A percentile compares a stretch with the other conserved stretches of the same genome.
phyloP scores from a whole-genome alignment of 2,329 filamentous ascomycete species.

The Lachnellula cervina region DNA sequence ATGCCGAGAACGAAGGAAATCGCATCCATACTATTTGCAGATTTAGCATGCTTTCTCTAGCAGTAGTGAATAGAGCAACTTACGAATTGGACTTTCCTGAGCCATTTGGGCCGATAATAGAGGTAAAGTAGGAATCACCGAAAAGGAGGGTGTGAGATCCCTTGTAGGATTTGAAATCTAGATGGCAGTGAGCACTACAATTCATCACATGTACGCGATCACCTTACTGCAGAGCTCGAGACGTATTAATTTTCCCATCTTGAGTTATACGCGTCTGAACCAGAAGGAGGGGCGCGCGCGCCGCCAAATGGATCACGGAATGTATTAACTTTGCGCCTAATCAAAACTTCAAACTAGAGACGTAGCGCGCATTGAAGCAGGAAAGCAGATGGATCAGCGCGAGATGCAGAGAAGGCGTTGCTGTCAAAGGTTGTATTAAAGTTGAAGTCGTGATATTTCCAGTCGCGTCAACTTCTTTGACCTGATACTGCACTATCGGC shows the following conservation, averaged over 20 bases:
- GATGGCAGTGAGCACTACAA: slow-evolving; percentile 13
- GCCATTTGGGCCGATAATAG: slow-evolving; percentile 98
- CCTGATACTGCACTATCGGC: no score
- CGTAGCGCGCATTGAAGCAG: background rate
- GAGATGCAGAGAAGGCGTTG: no score
- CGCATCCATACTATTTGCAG: slow-evolving; percentile 78
- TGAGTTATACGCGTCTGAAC: slow-evolving; percentile 34
- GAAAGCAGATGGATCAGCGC: no score
- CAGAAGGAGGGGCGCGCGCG: slow-evolving; percentile 21
- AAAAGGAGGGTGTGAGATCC: slow-evolving; percentile 92
- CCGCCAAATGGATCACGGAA: slow-evolving; percentile 1
- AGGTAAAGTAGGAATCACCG: slow-evolving; percentile 97
- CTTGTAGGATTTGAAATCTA: slow-evolving; percentile 99
- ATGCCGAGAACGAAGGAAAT: slow-evolving; percentile 99
- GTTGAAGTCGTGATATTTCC: no score
- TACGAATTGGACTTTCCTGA: slow-evolving; percentile 98
- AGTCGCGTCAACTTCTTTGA: no score
- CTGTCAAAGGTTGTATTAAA: no score
- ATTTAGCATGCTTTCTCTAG: slow-evolving; percentile 20
- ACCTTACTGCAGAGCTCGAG: slow-evolving; percentile 86
- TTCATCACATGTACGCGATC: slow-evolving; percentile 1
- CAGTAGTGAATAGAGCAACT: slow-evolving; percentile 40
- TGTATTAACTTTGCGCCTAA: background rate
- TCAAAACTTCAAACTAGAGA: background rate
- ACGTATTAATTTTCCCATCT: slow-evolving; percentile 93